Evolutionary conservation across 352 stramenopile genomes (phyloP).

Genomic region (Peronospora destructor): DNA sequence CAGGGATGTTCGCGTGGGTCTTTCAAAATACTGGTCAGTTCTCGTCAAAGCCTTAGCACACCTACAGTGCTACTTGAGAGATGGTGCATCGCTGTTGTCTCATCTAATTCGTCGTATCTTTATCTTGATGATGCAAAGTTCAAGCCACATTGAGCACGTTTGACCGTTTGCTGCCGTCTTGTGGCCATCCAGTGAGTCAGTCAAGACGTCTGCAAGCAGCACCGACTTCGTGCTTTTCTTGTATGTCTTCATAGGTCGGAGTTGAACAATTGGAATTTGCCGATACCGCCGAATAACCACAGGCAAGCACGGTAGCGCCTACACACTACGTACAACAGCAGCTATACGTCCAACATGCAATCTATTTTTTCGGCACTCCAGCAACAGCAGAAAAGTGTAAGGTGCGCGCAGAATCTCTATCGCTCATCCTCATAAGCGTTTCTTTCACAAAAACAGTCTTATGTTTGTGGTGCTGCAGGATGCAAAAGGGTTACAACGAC

Average conservation of each 20-base stretch:
- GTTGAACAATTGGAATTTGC: constrained; percentile 13
- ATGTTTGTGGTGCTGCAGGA: constrained; percentile 4
- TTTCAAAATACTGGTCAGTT: not conserved
- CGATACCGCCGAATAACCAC: constrained; percentile 37
- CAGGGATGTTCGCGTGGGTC: constrained; percentile 6
- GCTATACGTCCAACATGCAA: constrained; percentile 20
- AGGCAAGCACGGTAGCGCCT: constrained; percentile 39
- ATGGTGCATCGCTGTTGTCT: not conserved
- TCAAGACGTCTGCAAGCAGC: constrained; percentile 23
- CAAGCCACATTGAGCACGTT: constrained; percentile 18
- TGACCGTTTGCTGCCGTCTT: constrained; percentile 8
- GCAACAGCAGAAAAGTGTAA: constrained; percentile 12
- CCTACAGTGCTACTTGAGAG: not conserved
- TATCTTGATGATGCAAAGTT: constrained; percentile 13
- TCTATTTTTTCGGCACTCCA: constrained; percentile 30
- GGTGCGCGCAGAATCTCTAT: constrained; percentile 4
- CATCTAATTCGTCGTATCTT: not conserved
- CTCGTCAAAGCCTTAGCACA: not conserved
- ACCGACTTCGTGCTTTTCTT: constrained; percentile 3
- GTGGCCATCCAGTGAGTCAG: constrained; percentile 8
- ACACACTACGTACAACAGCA: constrained; percentile 35
- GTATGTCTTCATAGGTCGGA: constrained; percentile 13
- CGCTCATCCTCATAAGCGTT: too few species aligned
- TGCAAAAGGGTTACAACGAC: too few species aligned
- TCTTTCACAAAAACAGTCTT: too few species aligned